Percentiles rank a stretch among this genome's conserved stretches.
phyloP scores from a whole-genome alignment of 164 flowering plant genomes.

The Nymphaea colorata region DNA sequence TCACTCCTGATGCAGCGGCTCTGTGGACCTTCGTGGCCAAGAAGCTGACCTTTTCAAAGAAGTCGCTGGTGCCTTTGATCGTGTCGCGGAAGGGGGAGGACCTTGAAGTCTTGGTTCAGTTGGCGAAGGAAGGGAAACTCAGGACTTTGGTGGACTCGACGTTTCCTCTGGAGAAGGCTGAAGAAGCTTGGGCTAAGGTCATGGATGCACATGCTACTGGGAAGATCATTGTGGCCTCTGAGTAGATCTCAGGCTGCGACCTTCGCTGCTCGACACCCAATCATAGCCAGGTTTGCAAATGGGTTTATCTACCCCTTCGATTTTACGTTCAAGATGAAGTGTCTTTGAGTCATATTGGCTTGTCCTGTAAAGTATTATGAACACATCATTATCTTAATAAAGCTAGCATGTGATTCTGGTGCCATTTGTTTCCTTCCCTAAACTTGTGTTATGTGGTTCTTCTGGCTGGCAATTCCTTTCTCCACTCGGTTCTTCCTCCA shows the following conservation, averaged over 20 bases:
- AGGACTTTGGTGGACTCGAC: conserved; percentile 11
- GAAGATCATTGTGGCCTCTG: conserved; percentile 6
- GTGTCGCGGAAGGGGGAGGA: conserved; percentile 15
- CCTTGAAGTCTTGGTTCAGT: conserved; percentile 6
- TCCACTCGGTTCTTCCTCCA: too few relatives aligned
- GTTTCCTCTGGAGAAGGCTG: conserved; percentile 9
- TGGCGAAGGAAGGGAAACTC: conserved; percentile 12
- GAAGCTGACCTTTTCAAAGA: conserved; percentile 41
- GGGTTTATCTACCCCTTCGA: background rate
- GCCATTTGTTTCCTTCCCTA: too few relatives aligned
- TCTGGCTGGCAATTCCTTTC: too few relatives aligned
- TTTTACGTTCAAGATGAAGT: too few relatives aligned
- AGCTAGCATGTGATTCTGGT: too few relatives aligned
- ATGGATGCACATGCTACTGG: conserved; percentile 14
- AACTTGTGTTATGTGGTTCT: too few relatives aligned
- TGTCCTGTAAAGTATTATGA: too few relatives aligned
- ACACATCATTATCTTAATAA: too few relatives aligned
- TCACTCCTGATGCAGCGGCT: conserved; percentile 25
- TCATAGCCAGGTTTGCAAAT: background rate
- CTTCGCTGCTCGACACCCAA: background rate
- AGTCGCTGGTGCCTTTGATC: conserved; percentile 33
- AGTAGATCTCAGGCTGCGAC: background rate
- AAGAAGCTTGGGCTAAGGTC: conserved; percentile 11
- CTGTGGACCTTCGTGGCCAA: conserved; percentile 24
- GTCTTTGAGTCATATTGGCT: too few relatives aligned